Evolutionary conservation across 2,329 filamentous ascomycete genomes (phyloP).

Genomic region (Cladosporium sp.): DNA sequence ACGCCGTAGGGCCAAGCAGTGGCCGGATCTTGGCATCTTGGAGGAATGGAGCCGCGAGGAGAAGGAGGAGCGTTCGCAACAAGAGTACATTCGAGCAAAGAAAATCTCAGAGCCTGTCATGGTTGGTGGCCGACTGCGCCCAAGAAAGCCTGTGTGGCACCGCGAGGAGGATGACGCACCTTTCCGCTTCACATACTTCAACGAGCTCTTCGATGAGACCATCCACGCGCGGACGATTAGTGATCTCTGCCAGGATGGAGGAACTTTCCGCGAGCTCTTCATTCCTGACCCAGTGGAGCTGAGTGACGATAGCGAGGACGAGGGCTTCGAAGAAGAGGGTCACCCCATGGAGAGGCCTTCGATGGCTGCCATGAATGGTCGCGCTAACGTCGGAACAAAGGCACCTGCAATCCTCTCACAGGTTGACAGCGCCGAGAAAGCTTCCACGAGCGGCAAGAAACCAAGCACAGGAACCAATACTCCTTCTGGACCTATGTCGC

Average conservation of each 20-base stretch:
- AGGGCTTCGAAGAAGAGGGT: constrained; percentile 46
- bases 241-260: constrained; percentile 80
- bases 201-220: constrained; percentile 91
- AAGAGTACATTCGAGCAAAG: constrained; percentile 76
- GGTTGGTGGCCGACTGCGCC: constrained; percentile 81
- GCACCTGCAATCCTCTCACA: neutral
- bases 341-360: constrained; percentile 34
- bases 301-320: constrained; percentile 62
- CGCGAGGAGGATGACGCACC: constrained; percentile 83
- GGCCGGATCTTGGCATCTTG: constrained; percentile 79
- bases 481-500: constrained; percentile 48
- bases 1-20: constrained; percentile 63
- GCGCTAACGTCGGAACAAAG: constrained; percentile 1
- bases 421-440: neutral
- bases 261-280: constrained; percentile 82
- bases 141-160: constrained; percentile 75
- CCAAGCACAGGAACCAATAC: constrained; percentile 45
- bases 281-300: constrained; percentile 77
- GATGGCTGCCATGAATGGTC: constrained; percentile 22
- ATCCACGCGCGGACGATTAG: constrained; percentile 96
- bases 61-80: constrained; percentile 71
- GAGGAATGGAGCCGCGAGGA: constrained; percentile 90
- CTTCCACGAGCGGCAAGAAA: constrained; percentile 33
- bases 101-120: constrained; percentile 92
- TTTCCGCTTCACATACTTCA: constrained; percentile 97